Conservation (phyloP, 371 early-diverging fungal species). For the Fennellomyces sp. region DNA sequence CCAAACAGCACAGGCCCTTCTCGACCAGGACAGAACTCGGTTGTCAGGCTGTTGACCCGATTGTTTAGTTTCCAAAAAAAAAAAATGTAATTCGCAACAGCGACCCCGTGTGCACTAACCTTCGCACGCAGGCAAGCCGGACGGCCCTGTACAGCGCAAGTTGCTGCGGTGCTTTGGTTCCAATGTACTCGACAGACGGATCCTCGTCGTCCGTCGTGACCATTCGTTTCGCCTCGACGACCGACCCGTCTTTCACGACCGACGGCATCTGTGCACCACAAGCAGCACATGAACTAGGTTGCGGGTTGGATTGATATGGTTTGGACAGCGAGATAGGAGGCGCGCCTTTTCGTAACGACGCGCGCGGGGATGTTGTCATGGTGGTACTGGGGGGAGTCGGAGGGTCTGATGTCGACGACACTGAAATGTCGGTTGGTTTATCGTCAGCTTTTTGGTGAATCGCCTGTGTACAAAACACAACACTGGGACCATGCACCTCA, state of each 20-base stretch:
- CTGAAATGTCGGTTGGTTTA: neutral
- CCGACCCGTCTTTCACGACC: constrained; percentile 20
- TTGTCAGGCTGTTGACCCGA: constrained; percentile 55
- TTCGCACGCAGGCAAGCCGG: constrained; percentile 64
- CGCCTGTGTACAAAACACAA: constrained; percentile 60
- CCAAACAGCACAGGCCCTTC: constrained; percentile 79
- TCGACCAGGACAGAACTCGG: constrained; percentile 70
- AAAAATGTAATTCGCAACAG: neutral
- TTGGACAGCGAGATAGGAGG: neutral
- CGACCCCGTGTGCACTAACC: too few relatives aligned
- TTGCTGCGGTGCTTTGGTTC: constrained; percentile 55
- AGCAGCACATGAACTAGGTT: constrained; percentile 38
- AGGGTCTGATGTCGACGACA: neutral
- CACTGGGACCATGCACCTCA: constrained; percentile 62
- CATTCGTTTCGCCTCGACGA: constrained; percentile 39
- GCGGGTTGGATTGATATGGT: neutral
- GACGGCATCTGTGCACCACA: constrained; percentile 51
- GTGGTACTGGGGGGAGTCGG: neutral
- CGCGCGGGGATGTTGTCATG: neutral
- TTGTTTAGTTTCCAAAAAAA: neutral
- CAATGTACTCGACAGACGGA: constrained; percentile 45
- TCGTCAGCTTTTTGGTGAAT: constrained; percentile 28
- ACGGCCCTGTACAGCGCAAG: constrained; percentile 55
- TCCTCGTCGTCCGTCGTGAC: constrained; percentile 52
- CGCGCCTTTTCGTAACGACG: neutral